These are phyloP conservation scores for Lipomyces kockii DNA, from an alignment of 805 yeast species.

Conservation along the genomic window DNA sequence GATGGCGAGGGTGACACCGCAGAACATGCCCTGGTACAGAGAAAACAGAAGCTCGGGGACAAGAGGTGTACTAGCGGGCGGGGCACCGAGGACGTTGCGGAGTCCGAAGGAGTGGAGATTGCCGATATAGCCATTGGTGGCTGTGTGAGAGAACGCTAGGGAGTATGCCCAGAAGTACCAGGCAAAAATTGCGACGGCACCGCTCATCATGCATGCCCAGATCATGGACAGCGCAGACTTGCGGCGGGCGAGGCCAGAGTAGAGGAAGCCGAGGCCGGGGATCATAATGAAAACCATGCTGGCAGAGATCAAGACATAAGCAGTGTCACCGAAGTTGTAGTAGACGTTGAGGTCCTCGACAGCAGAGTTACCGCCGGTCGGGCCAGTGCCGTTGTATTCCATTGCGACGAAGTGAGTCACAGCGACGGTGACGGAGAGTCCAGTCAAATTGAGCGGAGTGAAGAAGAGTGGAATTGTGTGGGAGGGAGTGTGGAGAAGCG, in stretches of 20 bases:
- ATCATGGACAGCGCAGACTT: conserved; percentile 89
- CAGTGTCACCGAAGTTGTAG: conserved; percentile 49
- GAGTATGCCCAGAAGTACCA: conserved; percentile 99
- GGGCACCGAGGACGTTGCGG: conserved; percentile 62
- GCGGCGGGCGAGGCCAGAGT: conserved; percentile 94
- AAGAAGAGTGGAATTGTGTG: too few species aligned
- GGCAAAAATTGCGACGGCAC: conserved; percentile 79
- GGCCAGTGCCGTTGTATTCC: conserved; percentile 40
- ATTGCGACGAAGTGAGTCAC: neutral
- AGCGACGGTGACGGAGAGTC: neutral
- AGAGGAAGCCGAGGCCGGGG: conserved; percentile 91
- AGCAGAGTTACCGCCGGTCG: conserved; percentile 83
- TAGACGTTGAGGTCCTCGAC: conserved; percentile 69
- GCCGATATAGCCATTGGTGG: conserved; percentile 86
- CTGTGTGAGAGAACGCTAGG: conserved; percentile 78
- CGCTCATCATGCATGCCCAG: conserved; percentile 94
- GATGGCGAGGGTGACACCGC: conserved; percentile 90
- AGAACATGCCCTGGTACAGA: conserved; percentile 85
- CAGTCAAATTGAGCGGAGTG: neutral
- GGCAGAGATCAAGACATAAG: conserved; percentile 47
- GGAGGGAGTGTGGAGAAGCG: too few species aligned
- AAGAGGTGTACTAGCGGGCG: conserved; percentile 47
- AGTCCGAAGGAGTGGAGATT: conserved; percentile 82
- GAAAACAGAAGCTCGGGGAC: conserved; percentile 89
- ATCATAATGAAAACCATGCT: conserved; percentile 83